Percentiles rank a stretch among this genome's conserved stretches.
These are phyloP conservation scores for Backusella psychrophila DNA, from an alignment of 192 early-diverging fungal genomes.

Conservation along the genomic window DNA sequence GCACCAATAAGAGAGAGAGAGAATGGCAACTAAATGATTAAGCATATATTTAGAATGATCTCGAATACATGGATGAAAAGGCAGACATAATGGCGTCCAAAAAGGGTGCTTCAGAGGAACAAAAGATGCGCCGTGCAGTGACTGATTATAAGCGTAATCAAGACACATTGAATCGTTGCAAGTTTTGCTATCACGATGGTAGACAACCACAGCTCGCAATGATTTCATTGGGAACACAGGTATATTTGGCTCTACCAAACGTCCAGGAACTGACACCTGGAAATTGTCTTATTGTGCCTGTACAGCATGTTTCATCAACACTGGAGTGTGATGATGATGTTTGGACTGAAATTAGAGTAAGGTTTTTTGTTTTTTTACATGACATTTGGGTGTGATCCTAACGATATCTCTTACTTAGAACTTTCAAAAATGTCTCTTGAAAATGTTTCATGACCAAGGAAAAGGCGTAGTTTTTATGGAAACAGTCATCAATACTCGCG, in stretches of 20 bases:
- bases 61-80: slow-evolving; percentile 93
- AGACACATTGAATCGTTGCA: slow-evolving; percentile 67
- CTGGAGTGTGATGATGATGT: slow-evolving; percentile 87
- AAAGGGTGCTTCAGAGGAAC: slow-evolving; percentile 59
- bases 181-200: slow-evolving; percentile 73
- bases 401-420: slow-evolving; percentile 47
- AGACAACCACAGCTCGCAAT: slow-evolving; percentile 65
- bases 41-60: slow-evolving; percentile 53
- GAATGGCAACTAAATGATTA: background rate
- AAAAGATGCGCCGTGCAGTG: slow-evolving; percentile 64
- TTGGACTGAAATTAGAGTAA: slow-evolving; percentile 90
- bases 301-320: slow-evolving; percentile 79
- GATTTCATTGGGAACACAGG: slow-evolving; percentile 71
- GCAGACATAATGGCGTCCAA: slow-evolving; percentile 70
- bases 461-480: slow-evolving; percentile 87
- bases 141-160: slow-evolving; percentile 67
- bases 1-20: slow-evolving; percentile 31
- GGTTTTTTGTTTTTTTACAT: background rate
- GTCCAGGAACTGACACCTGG: slow-evolving; percentile 73
- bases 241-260: slow-evolving; percentile 79
- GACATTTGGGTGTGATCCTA: background rate
- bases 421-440: slow-evolving; percentile 93
- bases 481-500: slow-evolving; percentile 74
- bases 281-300: slow-evolving; percentile 91
- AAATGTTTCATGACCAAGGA: slow-evolving; percentile 75